Conservation (phyloP, 768 basidiomycete genomes). For the Pleurotus pulmonarius region DNA sequence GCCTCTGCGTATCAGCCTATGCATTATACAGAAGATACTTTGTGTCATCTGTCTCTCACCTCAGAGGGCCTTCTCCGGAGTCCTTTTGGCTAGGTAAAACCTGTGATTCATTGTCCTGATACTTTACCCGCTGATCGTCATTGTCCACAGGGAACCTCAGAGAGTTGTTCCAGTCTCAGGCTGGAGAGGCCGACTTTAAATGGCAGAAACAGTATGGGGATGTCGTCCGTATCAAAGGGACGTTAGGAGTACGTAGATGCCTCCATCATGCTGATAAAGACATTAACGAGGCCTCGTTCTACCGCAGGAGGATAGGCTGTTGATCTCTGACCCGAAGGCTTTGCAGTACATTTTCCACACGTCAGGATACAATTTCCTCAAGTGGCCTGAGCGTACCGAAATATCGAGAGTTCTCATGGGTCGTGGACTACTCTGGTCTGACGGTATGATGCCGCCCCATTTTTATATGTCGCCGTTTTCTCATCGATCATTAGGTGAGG, state of each 20-base stretch:
- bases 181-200: constrained; percentile 46
- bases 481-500: constrained; percentile 25
- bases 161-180: constrained; percentile 48
- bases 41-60: constrained; percentile 37
- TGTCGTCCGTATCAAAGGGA: constrained; percentile 46
- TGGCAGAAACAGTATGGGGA: constrained; percentile 47
- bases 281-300: not conserved
- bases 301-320: constrained; percentile 45
- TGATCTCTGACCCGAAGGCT: constrained; percentile 55
- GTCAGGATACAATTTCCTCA: constrained; percentile 50
- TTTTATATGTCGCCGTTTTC: not conserved
- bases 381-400: constrained; percentile 46
- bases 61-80: constrained; percentile 46
- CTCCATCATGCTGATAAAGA: not conserved
- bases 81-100: constrained; percentile 43
- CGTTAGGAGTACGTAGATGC: constrained; percentile 38
- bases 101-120: constrained; percentile 3
- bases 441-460: constrained; percentile 28
- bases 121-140: not conserved
- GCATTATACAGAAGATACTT: constrained; percentile 28
- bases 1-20: constrained; percentile 17
- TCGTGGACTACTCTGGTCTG: constrained; percentile 51
- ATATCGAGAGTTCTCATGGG: constrained; percentile 49
- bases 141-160: constrained; percentile 39
- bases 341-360: constrained; percentile 57